Evolutionary conservation across 352 stramenopile genomes (phyloP), one percentile per base, ranked within the genome.

Genomic region (Phytophthora tubulina): DNA sequence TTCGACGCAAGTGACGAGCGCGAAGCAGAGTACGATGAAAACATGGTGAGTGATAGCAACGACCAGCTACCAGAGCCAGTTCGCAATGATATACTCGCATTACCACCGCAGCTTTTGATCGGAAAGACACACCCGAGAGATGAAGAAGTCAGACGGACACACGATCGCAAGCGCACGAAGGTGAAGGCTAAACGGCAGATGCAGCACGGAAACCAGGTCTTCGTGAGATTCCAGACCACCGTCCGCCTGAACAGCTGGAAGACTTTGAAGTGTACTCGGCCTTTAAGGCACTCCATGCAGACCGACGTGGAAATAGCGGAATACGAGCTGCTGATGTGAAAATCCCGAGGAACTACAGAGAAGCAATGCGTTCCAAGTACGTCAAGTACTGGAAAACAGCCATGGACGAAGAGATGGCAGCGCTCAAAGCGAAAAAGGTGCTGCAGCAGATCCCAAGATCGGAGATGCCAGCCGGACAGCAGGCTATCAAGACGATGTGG

Each of bases 191-290:
- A 55, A 8, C 3, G 10, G 15, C 42, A 27, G 15, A 4, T 8
- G 42, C 42, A 49, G 17, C 42, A 17, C 10, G 42, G 3, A 9
- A 14, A 15, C 10, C 42, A 27, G 42, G 42, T 21, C 42, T 49
- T 49, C 42, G 42, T 27, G 42, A 49, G 21, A 13, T 44, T 44
- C 38, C 38, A 13, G 8, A 13, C 8, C 9, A 49, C 35, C 35
- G 44, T 10, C n/a, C 15, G 21, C 15, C 8, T 27, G 49, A 55
- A 39, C 42, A 14, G 32, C 32, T 55, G 10, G 50, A 57, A 13
- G 31, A 57, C 31, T 44, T n/a, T 7, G n/a, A 14, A 31, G 31
- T 44, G 31, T 57, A 57, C 50, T 53, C 46, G n/a, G 46, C 46
- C 7, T 53, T 53, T 10, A 53, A 53, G 46, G 27, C 46, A n/a